Conservation (phyloP, 306 rosid species). For the Vachellia pachyceras region DNA sequence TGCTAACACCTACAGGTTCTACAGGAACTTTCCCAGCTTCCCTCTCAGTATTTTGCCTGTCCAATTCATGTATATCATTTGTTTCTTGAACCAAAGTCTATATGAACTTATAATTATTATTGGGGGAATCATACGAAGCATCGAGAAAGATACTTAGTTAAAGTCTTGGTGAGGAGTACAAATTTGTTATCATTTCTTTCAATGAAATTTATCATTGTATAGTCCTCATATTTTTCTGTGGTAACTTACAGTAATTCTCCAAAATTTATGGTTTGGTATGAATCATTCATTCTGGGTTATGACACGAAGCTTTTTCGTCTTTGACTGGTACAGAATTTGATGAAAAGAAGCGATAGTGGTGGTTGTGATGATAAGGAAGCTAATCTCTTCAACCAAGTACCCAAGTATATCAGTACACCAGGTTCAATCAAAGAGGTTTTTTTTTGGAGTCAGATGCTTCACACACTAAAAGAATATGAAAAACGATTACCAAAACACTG, state of each 20-base stretch:
- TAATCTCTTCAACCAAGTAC: constrained; percentile 44
- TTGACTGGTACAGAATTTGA: constrained; percentile 38
- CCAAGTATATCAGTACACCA: constrained; percentile 23
- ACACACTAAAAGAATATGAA: too few species aligned
- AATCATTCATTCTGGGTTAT: background rate
- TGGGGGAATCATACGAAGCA: too few species aligned
- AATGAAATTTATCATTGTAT: too few species aligned
- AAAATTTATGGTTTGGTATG: too few species aligned
- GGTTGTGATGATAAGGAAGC: constrained; percentile 7
- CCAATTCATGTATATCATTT: constrained; percentile 49
- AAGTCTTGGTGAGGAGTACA: too few species aligned
- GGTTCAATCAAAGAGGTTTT: constrained; percentile 49
- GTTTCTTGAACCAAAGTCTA: constrained; percentile 67
- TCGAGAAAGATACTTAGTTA: too few species aligned
- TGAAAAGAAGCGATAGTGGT: constrained; percentile 20
- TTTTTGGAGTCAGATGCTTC: too few species aligned
- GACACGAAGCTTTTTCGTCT: background rate
- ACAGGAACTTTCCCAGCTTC: constrained; percentile 43
- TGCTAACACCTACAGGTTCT: constrained; percentile 41
- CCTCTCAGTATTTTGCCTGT: constrained; percentile 49
- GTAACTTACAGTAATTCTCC: too few species aligned
- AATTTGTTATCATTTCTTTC: too few species aligned
- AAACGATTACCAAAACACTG: too few species aligned
- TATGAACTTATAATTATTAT: background rate
- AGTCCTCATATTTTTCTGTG: too few species aligned